A percentile compares a stretch with the other conserved stretches of the same genome.
phyloP scores from a whole-genome alignment of 2,329 filamentous ascomycete genomes.

The Ramichloridium luteum region DNA sequence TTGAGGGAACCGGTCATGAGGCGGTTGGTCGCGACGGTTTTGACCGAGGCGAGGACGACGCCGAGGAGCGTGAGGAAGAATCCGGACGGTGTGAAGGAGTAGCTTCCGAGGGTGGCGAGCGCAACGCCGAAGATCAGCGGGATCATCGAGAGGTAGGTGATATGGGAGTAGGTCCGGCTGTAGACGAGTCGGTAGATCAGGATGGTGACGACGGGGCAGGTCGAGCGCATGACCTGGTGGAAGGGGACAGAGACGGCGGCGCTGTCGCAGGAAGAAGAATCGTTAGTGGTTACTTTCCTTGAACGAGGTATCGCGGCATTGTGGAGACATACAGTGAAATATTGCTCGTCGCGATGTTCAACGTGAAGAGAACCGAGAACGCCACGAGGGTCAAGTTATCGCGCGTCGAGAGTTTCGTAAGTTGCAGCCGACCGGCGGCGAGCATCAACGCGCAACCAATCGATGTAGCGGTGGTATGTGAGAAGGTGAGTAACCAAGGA shows the following conservation, averaged over 20 bases:
- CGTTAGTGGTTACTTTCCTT: too few relatives aligned
- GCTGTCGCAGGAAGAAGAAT: too few relatives aligned
- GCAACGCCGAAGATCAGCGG: conserved; percentile 49
- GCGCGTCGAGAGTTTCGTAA: conserved; percentile 39
- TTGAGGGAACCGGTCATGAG: conserved; percentile 50
- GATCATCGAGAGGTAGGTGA: conserved; percentile 48
- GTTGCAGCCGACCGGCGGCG: conserved; percentile 40
- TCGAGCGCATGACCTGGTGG: conserved; percentile 52
- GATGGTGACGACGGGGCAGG: conserved; percentile 50
- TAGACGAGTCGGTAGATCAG: conserved; percentile 48
- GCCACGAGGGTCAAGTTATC: conserved; percentile 45
- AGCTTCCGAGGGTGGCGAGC: conserved; percentile 50
- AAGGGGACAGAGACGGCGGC: conserved; percentile 54
- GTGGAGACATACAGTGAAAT: conserved; percentile 39
- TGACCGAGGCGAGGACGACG: conserved; percentile 30
- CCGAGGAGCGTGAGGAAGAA: conserved; percentile 28
- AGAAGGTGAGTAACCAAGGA: conserved; percentile 48
- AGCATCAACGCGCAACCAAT: conserved; percentile 44
- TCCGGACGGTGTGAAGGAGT: conserved; percentile 48
- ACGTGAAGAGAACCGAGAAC: conserved; percentile 50
- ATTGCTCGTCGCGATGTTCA: conserved; percentile 54
- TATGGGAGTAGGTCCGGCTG: conserved; percentile 41
- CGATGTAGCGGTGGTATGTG: conserved; percentile 46
- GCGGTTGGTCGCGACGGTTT: conserved; percentile 53
- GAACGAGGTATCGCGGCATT: too few relatives aligned